Evolutionary conservation across 352 stramenopile species (phyloP).

Genomic region (Globisporangium okanoganense): DNA sequence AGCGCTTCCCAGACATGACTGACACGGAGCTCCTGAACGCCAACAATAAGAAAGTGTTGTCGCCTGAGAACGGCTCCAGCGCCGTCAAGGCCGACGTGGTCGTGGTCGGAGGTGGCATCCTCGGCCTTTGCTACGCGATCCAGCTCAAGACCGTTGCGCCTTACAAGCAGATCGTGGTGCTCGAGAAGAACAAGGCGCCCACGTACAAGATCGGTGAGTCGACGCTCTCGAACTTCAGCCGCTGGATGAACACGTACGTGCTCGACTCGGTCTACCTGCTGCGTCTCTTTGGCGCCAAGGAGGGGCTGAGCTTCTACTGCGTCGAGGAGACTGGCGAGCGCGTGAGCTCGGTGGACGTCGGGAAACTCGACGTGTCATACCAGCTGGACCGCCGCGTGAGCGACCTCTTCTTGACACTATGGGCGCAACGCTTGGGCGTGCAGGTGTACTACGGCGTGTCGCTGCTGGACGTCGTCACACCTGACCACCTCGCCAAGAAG

Average conservation of each 20-base stretch:
- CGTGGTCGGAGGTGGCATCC: not conserved
- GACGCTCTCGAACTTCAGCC: constrained; percentile 1
- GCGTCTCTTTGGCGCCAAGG: constrained; percentile 1
- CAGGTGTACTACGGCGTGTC: not conserved
- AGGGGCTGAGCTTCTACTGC: constrained; percentile 4
- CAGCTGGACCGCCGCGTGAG: not conserved
- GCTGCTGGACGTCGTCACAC: not conserved
- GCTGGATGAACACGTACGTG: constrained; percentile 3
- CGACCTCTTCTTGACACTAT: not conserved
- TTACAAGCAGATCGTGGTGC: constrained; percentile 3
- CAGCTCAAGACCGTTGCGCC: constrained; percentile 1
- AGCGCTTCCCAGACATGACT: constrained; percentile 1
- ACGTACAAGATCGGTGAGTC: constrained; percentile 3
- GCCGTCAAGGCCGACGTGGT: not conserved
- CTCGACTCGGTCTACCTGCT: constrained; percentile 2
- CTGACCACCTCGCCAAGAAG: constrained; percentile 2
- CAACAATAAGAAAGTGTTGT: constrained; percentile 2
- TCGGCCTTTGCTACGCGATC: not conserved
- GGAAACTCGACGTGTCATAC: not conserved
- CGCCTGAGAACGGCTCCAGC: not conserved
- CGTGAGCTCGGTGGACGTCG: not conserved
- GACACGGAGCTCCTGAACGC: constrained; percentile 1
- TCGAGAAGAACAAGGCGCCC: not conserved
- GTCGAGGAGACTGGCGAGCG: not conserved
- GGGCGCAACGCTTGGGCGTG: not conserved